phyloP scores from a whole-genome alignment of 2,329 filamentous ascomycete species.

The Paracoccidioides brasiliensis region DNA sequence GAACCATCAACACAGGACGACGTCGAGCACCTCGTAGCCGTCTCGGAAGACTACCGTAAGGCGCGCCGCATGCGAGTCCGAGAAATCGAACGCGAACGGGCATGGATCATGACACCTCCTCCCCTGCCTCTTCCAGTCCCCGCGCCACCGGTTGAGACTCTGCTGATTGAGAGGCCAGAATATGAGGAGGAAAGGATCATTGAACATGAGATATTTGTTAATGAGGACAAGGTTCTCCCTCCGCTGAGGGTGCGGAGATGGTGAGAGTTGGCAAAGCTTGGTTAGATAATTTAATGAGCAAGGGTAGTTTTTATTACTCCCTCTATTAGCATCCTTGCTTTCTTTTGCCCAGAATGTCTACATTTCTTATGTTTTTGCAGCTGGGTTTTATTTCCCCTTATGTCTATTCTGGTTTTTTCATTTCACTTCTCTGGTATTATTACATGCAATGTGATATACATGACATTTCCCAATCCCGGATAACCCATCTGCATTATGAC shows the following conservation, averaged over 20 bases:
- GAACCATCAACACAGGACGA: constrained; percentile 51
- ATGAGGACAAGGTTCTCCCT: background rate
- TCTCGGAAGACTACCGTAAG: constrained; percentile 70
- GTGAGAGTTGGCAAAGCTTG: background rate
- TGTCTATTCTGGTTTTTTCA: too few relatives aligned
- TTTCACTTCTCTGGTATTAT: too few relatives aligned
- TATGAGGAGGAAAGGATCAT: background rate
- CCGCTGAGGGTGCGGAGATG: background rate
- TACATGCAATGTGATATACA: too few relatives aligned
- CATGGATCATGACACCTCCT: constrained; percentile 11
- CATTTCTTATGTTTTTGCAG: too few relatives aligned
- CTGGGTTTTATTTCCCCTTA: too few relatives aligned
- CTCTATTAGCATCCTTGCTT: background rate
- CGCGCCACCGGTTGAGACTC: background rate
- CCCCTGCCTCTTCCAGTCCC: constrained; percentile 9
- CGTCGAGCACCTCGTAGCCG: constrained; percentile 66
- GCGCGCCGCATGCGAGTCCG: constrained; percentile 46
- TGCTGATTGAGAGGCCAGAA: background rate
- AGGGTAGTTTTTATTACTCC: background rate
- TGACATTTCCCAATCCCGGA: too few relatives aligned
- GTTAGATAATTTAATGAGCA: background rate
- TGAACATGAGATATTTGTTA: background rate
- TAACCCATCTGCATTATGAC: too few relatives aligned
- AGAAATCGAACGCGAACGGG: constrained; percentile 41
- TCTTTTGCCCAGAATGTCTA: too few relatives aligned